Conservation (phyloP, 1,139 yeast genomes). For the Yamadazyma diddensiae region DNA sequence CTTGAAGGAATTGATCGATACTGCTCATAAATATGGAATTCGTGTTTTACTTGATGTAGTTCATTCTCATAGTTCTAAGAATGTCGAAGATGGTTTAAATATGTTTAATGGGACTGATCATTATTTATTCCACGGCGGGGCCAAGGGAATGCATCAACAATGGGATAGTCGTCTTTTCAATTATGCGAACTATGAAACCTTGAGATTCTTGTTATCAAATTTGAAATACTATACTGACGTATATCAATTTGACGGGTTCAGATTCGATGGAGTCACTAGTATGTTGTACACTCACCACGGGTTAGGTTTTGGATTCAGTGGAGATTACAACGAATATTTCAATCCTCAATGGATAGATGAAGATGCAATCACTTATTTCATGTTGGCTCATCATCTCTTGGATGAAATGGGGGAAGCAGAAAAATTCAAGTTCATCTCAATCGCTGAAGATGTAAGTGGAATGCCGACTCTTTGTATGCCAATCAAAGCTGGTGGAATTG, state of each 20-base stretch:
- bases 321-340: conserved; percentile 89
- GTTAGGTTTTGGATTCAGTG: conserved; percentile 82
- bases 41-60: conserved; percentile 88
- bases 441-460: conserved; percentile 97
- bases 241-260: conserved; percentile 87
- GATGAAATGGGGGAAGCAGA: conserved; percentile 44
- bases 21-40: conserved; percentile 87
- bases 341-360: conserved; percentile 78
- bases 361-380: conserved; percentile 82
- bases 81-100: conserved; percentile 90
- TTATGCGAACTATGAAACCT: conserved; percentile 86
- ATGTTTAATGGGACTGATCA: conserved; percentile 94
- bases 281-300: conserved; percentile 95
- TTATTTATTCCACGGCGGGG: conserved; percentile 88
- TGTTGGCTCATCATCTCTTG: conserved; percentile 81
- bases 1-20: conserved; percentile 82
- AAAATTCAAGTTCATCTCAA: conserved; percentile 59
- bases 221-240: conserved; percentile 80
- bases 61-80: conserved; percentile 94
- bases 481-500: conserved; percentile 75
- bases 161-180: conserved; percentile 96
- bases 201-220: conserved; percentile 84
- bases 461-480: conserved; percentile 93
- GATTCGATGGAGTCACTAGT: conserved; percentile 95
- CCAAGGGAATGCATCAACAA: conserved; percentile 79